Base-by-base conservation (phyloP, 768 basidiomycete species). In the Suillus ampliporus region DNA sequence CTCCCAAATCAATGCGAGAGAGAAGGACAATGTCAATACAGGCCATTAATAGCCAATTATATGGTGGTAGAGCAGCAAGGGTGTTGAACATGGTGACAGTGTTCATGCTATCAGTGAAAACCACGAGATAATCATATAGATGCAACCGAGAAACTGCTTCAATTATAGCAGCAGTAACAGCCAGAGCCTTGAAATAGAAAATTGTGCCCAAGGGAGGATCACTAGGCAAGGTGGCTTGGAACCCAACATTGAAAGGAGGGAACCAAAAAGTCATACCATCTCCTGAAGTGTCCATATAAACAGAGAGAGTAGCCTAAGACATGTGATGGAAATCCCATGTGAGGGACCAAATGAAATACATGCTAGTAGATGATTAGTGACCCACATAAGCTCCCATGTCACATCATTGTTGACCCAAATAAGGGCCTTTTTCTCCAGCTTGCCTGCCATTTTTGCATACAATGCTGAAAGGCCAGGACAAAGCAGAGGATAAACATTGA, bases 401-500 rank as follows among this genome's bases (percentile, higher is more conserved):
- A 75, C 54, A 0, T 23, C 54, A 13, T 31, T 40, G 54, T 68
- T 74, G 46, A 74, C 26, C 28, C 37, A 61, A 11, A 74, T 52
- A 2, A 38, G 19, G 7, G 65, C 68, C n/a, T 58, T 41, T 8
- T 47, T 9, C 7, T 41, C 9, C 4, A 50, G 26, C 40, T 73
- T 71, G 7, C 72, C 74, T 2, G 52, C 37, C 35, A 75, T 72
- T 44, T 78, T 79, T 0, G 19, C 41, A 47, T 77, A 78, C 4
- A 76, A n/a, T 10, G 65, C 40, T 52, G 35, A 68, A 2, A 79
- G 67, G 7, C 67, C 68, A 0, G 75, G 75, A 0, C 68, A 47
- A 0, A 76, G 60, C 2, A 73, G 56, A 1, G 76, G 78, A 21
- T 67, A 71, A 14, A 76, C 73, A 28, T 78, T 78, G 17, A 79